Evolutionary conservation across 139 green algal genomes (phyloP), one percentile per base, ranked within the genome.

Genomic region (Auxenochlorella pyrenoidosa): DNA sequence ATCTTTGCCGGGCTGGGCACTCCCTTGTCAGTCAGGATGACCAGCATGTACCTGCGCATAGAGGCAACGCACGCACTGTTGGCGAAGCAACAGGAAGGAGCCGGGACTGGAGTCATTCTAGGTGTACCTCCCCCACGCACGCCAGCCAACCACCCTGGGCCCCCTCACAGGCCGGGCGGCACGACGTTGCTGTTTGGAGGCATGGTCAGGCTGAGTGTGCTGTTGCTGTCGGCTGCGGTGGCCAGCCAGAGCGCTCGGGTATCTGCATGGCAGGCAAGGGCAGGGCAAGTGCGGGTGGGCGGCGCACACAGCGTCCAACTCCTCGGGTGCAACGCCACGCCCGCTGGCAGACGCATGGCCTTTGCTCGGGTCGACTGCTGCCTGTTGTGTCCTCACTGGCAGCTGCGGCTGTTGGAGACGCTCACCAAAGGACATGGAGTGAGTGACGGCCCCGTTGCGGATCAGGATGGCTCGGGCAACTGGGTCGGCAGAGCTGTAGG

Each of bases 351-450:
- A n/a, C n/a, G n/a, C n/a, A n/a, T n/a, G n/a, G n/a, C n/a, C n/a
- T n/a, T n/a, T n/a, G n/a, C n/a, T n/a, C n/a, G n/a, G n/a, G n/a
- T n/a, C n/a, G n/a, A n/a, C n/a, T n/a, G n/a, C n/a, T n/a, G n/a
- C n/a, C n/a, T n/a, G n/a, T n/a, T n/a, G n/a, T n/a, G n/a, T n/a
- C n/a, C n/a, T n/a, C n/a, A n/a, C n/a, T n/a, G n/a, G n/a, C n/a
- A n/a, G n/a, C n/a, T n/a, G n/a, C 16, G 32, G 41, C 21, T 18
- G 73, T 1, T n/a, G 38, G 36, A 15, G n/a, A 22, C 6, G 26
- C 79, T 75, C 79, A 85, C 79, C 79, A 41, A 85, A 85, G 2
- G 36, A 19, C 79, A 85, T 85, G 18, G 60, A 76, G 79, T 85
- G 79, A 6, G 79, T 85, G 79, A 76, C n/a, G 28, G 79, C 40